Percentiles rank a stretch among this genome's conserved stretches.
Conservation (phyloP, 495 filamentous ascomycete species). For the Cairneyella variabilis region DNA sequence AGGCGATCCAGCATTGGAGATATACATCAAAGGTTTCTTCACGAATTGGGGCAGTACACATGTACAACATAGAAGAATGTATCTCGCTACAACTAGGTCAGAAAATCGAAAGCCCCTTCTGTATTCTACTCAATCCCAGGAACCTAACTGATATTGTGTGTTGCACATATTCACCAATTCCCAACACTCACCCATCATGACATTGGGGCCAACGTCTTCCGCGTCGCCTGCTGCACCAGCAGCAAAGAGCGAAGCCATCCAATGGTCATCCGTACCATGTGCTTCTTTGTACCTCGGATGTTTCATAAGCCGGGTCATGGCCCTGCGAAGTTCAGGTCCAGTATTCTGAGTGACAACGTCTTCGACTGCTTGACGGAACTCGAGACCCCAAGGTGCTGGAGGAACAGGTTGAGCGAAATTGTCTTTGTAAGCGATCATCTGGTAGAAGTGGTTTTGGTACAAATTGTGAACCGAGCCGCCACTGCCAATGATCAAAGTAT, state of each 20-base stretch:
- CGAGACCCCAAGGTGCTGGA: conserved; percentile 49
- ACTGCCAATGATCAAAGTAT: conserved; percentile 54
- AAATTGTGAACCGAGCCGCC: conserved; percentile 63
- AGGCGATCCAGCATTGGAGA: too few species aligned
- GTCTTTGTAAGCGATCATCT: conserved; percentile 55
- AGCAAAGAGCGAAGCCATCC: conserved; percentile 56
- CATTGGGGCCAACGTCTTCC: too few species aligned
- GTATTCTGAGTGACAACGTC: conserved; percentile 42
- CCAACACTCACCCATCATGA: too few species aligned
- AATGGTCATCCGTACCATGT: conserved; percentile 62
- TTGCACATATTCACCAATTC: too few species aligned
- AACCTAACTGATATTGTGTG: too few species aligned
- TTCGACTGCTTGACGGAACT: conserved; percentile 58
- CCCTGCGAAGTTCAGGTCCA: conserved; percentile 43
- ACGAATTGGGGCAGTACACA: too few species aligned
- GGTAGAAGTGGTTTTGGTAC: conserved; percentile 57
- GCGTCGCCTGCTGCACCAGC: conserved; percentile 51
- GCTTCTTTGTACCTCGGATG: conserved; percentile 56
- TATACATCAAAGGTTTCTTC: too few species aligned
- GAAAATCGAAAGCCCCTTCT: too few species aligned
- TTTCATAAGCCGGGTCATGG: conserved; percentile 57
- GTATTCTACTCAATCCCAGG: too few species aligned
- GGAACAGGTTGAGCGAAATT: conserved; percentile 57
- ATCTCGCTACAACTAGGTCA: too few species aligned
- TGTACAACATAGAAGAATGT: too few species aligned